Evolutionary conservation across 345 rosid species (phyloP), one percentile per base, ranked within the genome.

Genomic region (Syzygium jambos): DNA sequence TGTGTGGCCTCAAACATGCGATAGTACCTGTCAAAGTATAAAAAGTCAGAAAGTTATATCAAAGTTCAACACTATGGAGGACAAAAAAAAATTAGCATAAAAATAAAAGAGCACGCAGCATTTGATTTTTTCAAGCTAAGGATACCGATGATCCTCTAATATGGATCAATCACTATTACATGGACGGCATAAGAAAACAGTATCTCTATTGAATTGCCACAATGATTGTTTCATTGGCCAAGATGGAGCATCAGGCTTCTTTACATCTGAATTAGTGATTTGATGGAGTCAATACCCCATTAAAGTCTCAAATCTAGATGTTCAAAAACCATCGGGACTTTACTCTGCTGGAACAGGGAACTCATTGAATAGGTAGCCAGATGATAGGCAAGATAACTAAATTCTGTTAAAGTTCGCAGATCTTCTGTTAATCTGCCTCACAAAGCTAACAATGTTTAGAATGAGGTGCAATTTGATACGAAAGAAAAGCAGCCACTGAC

Each of bases 1-100:
- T 98, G 99, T 29, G 99, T 98, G 89, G 98, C 98, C 94, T 96
- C 98, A 95, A 98, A 98, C 99, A 98, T 96, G 55, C 96, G 95
- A 92, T 98, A 96, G 87, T 96, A 98, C 99, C 99, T 98, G 89
- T 85, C 86, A 89, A 84, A 88, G 82, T 55, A 87, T 78, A 51
- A 85, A 4, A 90, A 85, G 12, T 68, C 43, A n/a, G 77, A 41
- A 27, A 54, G 52, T 14, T 21, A 38, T 19, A 38, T 73, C 49
- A 9, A 34, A 1, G 49, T 73, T 73, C 25, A 73, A 73, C 6
- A 19, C 49, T 73, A 11, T 38, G 82, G 82, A 73, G 49, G 7
- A 38, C 82, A 38, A 38, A 8, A 57, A 56, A 65, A 17, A 34
- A 13, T 61, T 21, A 6, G 8, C 82, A 73, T 73, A 21, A 38